These are phyloP conservation scores for Bodo saltans DNA, from an alignment of 78 protist species.

Conservation along the genomic window DNA sequence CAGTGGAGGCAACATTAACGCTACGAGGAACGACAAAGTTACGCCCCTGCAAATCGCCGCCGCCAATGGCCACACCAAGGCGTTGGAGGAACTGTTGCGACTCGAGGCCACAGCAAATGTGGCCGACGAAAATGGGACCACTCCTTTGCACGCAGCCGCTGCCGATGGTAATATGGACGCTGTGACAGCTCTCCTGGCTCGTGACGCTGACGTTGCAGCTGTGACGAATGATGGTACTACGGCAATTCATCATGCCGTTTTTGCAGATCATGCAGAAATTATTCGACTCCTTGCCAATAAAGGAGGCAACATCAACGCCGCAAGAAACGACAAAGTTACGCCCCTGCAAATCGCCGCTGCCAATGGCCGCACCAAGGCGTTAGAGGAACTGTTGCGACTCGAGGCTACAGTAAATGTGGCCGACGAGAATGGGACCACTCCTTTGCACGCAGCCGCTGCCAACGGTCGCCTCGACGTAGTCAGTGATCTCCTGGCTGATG, in stretches of 20 bases:
- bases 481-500: not conserved
- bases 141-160: constrained; percentile 2
- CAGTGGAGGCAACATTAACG: not conserved
- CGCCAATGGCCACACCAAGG: not conserved
- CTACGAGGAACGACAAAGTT: not conserved
- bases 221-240: too few relatives aligned
- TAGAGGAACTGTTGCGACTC: not conserved
- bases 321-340: not conserved
- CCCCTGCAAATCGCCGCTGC: not conserved
- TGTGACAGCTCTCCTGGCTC: not conserved
- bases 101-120: not conserved
- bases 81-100: not conserved
- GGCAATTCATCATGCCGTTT: too few relatives aligned
- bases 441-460: not conserved
- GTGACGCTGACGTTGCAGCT: not conserved
- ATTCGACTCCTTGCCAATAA: too few relatives aligned
- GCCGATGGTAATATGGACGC: not conserved
- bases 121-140: not conserved
- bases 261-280: too few relatives aligned
- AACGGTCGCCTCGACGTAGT: not conserved
- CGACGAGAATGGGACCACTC: not conserved
- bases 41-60: constrained; percentile 21
- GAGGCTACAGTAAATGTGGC: not conserved
- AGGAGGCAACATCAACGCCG: not conserved
- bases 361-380: not conserved